These are phyloP conservation scores for Coccomyxa sp. DNA, from an alignment of 139 green algal genomes.

Conservation along the genomic window DNA sequence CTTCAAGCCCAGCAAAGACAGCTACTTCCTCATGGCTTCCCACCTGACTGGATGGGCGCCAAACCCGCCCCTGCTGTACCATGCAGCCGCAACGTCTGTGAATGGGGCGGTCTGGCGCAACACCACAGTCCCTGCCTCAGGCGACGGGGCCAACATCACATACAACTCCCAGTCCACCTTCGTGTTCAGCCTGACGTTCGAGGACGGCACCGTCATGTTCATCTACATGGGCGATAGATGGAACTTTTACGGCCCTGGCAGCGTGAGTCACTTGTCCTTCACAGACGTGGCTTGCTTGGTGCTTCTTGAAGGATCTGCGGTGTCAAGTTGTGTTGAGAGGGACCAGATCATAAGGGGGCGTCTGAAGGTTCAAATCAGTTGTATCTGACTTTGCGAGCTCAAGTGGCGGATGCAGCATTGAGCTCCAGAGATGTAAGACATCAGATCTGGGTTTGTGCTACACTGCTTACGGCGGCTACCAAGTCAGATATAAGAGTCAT, in stretches of 20 bases:
- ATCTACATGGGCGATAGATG: conserved; percentile 19
- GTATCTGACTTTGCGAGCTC: background rate
- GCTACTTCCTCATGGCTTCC: conserved; percentile 8
- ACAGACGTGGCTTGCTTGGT: background rate
- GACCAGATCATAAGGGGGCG: background rate
- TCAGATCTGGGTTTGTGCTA: too few species aligned
- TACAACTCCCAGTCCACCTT: conserved; percentile 8
- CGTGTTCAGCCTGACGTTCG: background rate
- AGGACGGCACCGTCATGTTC: background rate
- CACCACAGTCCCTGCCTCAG: background rate
- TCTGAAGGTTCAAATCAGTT: background rate
- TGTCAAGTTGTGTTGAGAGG: background rate
- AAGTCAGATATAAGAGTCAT: background rate
- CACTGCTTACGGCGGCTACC: too few species aligned
- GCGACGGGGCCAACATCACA: background rate
- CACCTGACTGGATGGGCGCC: conserved; percentile 13
- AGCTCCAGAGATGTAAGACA: too few species aligned
- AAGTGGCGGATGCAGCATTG: too few species aligned
- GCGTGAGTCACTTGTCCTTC: background rate
- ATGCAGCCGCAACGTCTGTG: background rate
- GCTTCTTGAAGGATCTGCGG: background rate
- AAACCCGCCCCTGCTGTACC: conserved; percentile 11
- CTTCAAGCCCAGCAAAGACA: background rate
- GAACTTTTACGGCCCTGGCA: conserved; percentile 10
- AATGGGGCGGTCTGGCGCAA: background rate